Evolutionary conservation across 2,329 filamentous ascomycete species (phyloP).

Genomic region (Penicillium brevicompactum): DNA sequence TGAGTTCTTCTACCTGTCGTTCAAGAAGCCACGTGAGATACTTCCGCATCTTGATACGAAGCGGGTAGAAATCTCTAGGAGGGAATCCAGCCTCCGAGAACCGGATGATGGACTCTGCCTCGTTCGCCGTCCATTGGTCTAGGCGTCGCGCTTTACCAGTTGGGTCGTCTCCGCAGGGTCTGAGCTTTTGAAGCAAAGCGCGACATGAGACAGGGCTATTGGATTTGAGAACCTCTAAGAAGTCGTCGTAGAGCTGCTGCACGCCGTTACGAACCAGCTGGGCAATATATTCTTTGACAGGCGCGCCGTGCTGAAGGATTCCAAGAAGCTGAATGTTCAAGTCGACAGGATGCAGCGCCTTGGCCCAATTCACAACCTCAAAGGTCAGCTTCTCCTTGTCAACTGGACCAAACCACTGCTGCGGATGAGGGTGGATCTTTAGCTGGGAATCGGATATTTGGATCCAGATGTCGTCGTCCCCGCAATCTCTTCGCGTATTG

Average conservation of each 20-base stretch:
- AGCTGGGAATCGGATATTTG: slow-evolving; percentile 59
- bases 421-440: slow-evolving; percentile 55
- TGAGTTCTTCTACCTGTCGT: slow-evolving; percentile 48
- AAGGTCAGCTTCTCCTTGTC: slow-evolving; percentile 56
- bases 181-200: slow-evolving; percentile 38
- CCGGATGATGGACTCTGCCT: slow-evolving; percentile 39
- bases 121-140: slow-evolving; percentile 39
- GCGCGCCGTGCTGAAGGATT: slow-evolving; percentile 57
- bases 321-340: slow-evolving; percentile 59
- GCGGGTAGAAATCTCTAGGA: slow-evolving; percentile 43
- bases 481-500: background rate
- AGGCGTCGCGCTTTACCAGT: slow-evolving; percentile 25
- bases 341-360: slow-evolving; percentile 44
- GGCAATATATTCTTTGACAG: slow-evolving; percentile 45
- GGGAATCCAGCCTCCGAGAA: slow-evolving; percentile 51
- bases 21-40: slow-evolving; percentile 45
- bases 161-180: slow-evolving; percentile 28
- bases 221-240: slow-evolving; percentile 39
- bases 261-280: slow-evolving; percentile 44
- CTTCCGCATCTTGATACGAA: slow-evolving; percentile 43
- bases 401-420: slow-evolving; percentile 33
- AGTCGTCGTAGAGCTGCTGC: slow-evolving; percentile 35
- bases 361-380: slow-evolving; percentile 56
- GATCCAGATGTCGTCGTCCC: slow-evolving; percentile 51
- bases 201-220: slow-evolving; percentile 39